Evolutionary conservation across 1,284 basidiomycete species (phyloP), one percentile per base, ranked within the genome.

Genomic region (Cryptococcus jaspeensis): DNA sequence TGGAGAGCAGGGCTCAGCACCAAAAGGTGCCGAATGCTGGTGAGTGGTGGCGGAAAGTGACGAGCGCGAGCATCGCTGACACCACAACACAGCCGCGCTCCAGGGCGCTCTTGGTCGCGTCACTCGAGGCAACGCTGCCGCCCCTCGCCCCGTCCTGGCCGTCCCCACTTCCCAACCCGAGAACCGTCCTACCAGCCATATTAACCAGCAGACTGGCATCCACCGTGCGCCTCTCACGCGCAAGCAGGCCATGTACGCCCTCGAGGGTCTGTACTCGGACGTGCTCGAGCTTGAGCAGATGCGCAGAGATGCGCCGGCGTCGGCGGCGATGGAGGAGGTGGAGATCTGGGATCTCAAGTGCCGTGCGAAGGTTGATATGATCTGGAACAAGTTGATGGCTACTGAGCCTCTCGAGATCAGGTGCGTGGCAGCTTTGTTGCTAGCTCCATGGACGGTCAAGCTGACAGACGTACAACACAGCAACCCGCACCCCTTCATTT

Each of bases 91-190:
- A 70, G 77, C 73, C 43, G 71, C 73, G 62, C 83, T 99, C n/a
- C 92, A 96, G 78, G 95, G 96, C 56, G 95, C 94, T 7, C 83
- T 99, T 7, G 96, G 96, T 90, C n/a, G 90, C 88, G 61, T 88
- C 56, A 91, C 94, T 71, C 92, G 92, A 74, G 65, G 64, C 11
- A 66, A 62, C 48, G 72, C 71, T 36, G 91, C 92, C 37, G 92
- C 92, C n/a, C 96, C 95, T 23, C 85, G 94, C 45, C 95, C 96
- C 64, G 85, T 99, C 42, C 83, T 99, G 5, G 92, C 98, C 75
- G 89, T 99, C 45, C 76, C 82, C 28, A 74, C 81, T 1, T 82
- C 82, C 52, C 63, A 65, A 45, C 61, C 64, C n/a, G 63, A 67
- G 41, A 53, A 67, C 45, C 66, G 70, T 3, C 83, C 86, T 1